Evolutionary conservation across 2,329 filamentous ascomycete genomes (phyloP), one percentile per base, ranked within the genome.

Genomic region (Eurotiales sp.): DNA sequence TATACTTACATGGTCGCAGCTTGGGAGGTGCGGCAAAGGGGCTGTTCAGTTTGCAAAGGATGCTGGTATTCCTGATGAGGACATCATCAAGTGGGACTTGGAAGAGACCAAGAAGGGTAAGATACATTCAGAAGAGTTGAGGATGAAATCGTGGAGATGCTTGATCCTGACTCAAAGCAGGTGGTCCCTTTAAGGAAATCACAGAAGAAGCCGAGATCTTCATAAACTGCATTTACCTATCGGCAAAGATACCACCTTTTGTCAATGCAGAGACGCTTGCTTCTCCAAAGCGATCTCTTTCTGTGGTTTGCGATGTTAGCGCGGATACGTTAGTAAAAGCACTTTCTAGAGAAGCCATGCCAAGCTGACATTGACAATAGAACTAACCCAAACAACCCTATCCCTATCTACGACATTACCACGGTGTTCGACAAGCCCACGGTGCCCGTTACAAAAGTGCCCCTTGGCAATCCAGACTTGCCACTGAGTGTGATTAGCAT

Each of bases 401-500:
- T 77, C 49, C 90, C 90, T 21, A 85, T 96, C 65, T 96, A 95
- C 77, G 78, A 79, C 59, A 83, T 87, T 66, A 88, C 88, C 70
- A 96, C 88, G 43, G 93, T 90, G 19, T 96, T 96, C 66, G 82
- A 84, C 66, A 84, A 88, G 66, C 92, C 91, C n/a, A 96, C 90
- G 1, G 85, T 95, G 0, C 80, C 84, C 1, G 87, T 93, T 21
- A 50, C 39, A 19, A 75, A 82, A 29, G 50, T 69, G 51, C 52
- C 64, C 32, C 51, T 58, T 19, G 83, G 78, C 57, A 81, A 74
- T 63, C 77, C 70, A 42, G 72, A 77, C 48, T 80, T 83, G 0
- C 79, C 81, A 7, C 73, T 96, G 51, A 85, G 81, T 43, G 88
- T 96, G 60, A 95, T 96, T 71, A 87, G 84, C 67, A 93, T 95